Evolutionary conservation across 768 basidiomycete species (phyloP).

Genomic region (Russula virescens): DNA sequence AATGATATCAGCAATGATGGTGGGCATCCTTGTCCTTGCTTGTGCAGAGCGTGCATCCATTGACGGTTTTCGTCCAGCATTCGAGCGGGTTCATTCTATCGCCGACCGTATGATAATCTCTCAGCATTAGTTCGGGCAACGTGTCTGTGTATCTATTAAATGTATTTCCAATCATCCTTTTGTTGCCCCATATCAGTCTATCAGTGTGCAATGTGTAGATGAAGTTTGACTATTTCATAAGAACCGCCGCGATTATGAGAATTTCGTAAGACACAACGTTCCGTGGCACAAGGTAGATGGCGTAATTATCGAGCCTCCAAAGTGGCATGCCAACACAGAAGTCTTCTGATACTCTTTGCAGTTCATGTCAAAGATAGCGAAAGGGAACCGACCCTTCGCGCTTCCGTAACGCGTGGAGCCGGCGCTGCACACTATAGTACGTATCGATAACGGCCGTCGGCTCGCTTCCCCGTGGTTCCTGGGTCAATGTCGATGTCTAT

Average conservation of each 20-base stretch:
- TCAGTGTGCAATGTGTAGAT: neutral
- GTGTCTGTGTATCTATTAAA: neutral
- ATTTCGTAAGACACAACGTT: neutral
- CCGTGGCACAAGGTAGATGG: neutral
- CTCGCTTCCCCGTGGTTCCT: neutral
- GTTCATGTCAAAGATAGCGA: too few relatives aligned
- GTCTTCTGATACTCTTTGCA: neutral
- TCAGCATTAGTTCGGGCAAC: conserved; percentile 9
- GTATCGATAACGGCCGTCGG: neutral
- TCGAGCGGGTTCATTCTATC: conserved; percentile 19
- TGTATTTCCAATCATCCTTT: conserved; percentile 1
- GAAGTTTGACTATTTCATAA: conserved; percentile 3
- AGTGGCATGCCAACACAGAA: neutral
- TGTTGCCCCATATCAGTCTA: neutral
- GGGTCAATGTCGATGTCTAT: too few relatives aligned
- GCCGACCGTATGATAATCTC: conserved; percentile 15
- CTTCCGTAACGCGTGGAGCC: neutral
- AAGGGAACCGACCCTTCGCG: too few relatives aligned
- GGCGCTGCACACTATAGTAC: neutral
- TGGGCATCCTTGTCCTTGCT: neutral
- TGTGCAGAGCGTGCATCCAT: too few relatives aligned
- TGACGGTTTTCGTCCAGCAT: conserved; percentile 5
- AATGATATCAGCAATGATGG: conserved; percentile 20
- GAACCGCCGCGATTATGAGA: neutral
- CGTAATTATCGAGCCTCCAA: neutral